Evolutionary conservation across 805 yeast genomes (phyloP).

Genomic region (Wickerhamomyces xylosicus): DNA sequence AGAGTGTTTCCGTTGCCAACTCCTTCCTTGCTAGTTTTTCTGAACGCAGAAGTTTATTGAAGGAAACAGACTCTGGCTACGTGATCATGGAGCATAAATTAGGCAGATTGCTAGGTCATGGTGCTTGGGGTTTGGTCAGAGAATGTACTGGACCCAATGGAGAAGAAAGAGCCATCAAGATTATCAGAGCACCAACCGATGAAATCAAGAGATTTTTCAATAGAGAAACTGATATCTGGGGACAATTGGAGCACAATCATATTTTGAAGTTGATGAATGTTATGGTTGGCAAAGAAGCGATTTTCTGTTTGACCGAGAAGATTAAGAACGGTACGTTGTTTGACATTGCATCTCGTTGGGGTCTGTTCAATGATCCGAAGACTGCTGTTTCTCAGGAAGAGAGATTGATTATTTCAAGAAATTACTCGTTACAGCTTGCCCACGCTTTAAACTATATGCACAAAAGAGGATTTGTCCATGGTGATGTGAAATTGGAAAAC

Average conservation of each 20-base stretch:
- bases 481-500: slow-evolving; percentile 70
- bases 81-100: slow-evolving; percentile 48
- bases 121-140: slow-evolving; percentile 84
- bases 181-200: slow-evolving; percentile 42
- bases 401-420: slow-evolving; percentile 25
- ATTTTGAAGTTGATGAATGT: slow-evolving; percentile 54
- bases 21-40: slow-evolving; percentile 19
- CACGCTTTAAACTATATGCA: slow-evolving; percentile 54
- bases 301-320: slow-evolving; percentile 63
- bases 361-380: slow-evolving; percentile 25
- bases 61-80: slow-evolving; percentile 55
- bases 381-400: slow-evolving; percentile 20
- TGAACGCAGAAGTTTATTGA: slow-evolving; percentile 7
- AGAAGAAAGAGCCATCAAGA: slow-evolving; percentile 47
- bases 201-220: slow-evolving; percentile 48
- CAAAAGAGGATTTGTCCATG: slow-evolving; percentile 58
- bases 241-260: slow-evolving; percentile 48
- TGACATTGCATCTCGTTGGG: slow-evolving; percentile 67
- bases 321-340: slow-evolving; percentile 73
- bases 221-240: slow-evolving; percentile 74
- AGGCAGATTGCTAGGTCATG: slow-evolving; percentile 74
- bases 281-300: slow-evolving; percentile 48
- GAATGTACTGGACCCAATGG: slow-evolving; percentile 38
- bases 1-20: slow-evolving; percentile 17
- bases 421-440: slow-evolving; percentile 42